These are phyloP conservation scores for Solanum hybrid DNA, from an alignment of 305 asterid species.

Conservation along the genomic window DNA sequence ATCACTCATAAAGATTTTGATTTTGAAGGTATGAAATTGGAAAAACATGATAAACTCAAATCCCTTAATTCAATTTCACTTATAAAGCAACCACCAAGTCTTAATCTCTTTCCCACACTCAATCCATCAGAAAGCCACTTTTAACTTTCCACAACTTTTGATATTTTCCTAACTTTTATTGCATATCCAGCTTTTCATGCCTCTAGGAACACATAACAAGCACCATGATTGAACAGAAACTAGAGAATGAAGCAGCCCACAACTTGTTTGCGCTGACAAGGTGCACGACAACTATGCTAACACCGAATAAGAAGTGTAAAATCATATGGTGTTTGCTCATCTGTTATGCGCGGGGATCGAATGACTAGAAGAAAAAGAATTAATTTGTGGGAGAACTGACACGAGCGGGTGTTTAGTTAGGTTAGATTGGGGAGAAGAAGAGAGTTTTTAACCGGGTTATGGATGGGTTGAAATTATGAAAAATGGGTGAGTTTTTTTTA, in stretches of 20 bases:
- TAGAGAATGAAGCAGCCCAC: not conserved
- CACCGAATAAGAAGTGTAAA: not conserved
- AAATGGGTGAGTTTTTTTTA: not conserved
- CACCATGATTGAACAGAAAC: not conserved
- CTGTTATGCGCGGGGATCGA: not conserved
- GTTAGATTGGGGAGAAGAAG: not conserved
- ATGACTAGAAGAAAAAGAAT: not conserved
- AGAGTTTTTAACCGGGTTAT: not conserved
- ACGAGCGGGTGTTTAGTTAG: not conserved
- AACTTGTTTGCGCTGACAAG: not conserved
- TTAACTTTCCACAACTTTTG: not conserved
- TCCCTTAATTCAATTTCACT: no score
- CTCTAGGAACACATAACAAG: not conserved
- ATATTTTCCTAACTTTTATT: not conserved
- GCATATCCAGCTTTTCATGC: not conserved
- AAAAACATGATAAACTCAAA: no score
- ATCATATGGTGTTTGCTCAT: not conserved
- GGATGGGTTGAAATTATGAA: not conserved
- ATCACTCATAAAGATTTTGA: no score
- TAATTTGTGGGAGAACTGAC: not conserved
- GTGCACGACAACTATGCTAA: not conserved
- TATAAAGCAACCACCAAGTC: no score
- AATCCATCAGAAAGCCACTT: no score
- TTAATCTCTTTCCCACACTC: no score
- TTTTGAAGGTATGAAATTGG: no score